Evolutionary conservation across 768 basidiomycete genomes (phyloP).

Genomic region (Paxillus rubicundulus): DNA sequence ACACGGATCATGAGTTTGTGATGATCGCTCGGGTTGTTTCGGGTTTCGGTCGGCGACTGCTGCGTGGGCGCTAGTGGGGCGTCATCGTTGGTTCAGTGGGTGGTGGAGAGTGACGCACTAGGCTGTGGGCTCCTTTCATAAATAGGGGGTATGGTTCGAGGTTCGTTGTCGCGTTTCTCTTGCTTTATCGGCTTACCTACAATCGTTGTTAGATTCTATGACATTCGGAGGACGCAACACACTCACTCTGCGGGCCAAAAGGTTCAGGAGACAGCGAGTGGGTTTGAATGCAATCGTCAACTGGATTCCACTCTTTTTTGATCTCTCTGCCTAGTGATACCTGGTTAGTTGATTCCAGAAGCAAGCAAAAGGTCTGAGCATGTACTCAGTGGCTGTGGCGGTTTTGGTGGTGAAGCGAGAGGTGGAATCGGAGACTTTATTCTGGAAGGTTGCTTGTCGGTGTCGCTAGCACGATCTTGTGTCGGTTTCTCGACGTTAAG

Average conservation of each 20-base stretch:
- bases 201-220: neutral
- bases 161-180: conserved; percentile 8
- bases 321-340: neutral
- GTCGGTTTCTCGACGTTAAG: neutral
- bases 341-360: neutral
- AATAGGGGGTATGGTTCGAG: neutral
- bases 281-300: neutral
- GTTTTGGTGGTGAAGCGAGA: conserved; percentile 4
- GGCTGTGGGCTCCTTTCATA: neutral
- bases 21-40: conserved; percentile 3
- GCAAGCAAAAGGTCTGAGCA: neutral
- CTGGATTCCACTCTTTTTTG: conserved; percentile 1
- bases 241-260: conserved; percentile 6
- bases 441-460: neutral
- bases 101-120: conserved; percentile 9
- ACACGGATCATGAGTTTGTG: conserved; percentile 30
- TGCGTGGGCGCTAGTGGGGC: conserved; percentile 1
- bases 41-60: conserved; percentile 3
- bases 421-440: neutral
- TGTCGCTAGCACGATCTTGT: neutral
- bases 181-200: conserved; percentile 17
- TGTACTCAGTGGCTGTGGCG: conserved; percentile 1
- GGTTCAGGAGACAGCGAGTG: neutral
- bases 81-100: neutral
- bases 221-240: neutral